Base-by-base conservation (phyloP, 257 asterid genomes). In the Lycium ferocissimum region DNA sequence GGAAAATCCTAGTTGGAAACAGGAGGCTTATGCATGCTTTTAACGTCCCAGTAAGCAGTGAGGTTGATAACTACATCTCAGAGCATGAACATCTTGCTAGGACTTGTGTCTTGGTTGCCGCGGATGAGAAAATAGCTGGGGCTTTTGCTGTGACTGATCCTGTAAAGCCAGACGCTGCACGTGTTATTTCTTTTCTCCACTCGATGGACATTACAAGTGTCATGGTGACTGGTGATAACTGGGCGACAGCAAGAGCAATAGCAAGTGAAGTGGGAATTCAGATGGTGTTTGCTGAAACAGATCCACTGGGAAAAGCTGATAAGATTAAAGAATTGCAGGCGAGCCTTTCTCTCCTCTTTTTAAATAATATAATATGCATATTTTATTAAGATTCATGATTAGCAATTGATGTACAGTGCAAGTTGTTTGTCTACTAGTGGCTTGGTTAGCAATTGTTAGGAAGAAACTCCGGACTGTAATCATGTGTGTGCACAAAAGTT, bases 191-290 rank as follows among this genome's bases (percentile, higher is more conserved):
- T 54, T 91, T 90, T 88, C 97, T 96, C 85, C 94, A 56, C 82
- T 88, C 94, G 9, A 94, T 96, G 99, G 86, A 85, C 78, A 91
- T 96, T 78, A 80, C 93, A n/a, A 93, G 97, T 86, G 98, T 94
- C 84, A 94, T 96, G 98, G 97, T 96, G 72, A 96, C 99, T 38
- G 99, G 99, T 70, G 99, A 96, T 91, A 96, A 96, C 93, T 96
- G 97, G 99, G 96, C 99, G 61, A 96, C 99, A 15, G 99, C 99
- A 59, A 89, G 81, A 82, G 97, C 98, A 62, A 91, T 96, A 85
- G 99, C 94, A 20, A 86, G 83, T 70, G 97, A 94, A 91, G 98
- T 94, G 67, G 99, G 99, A 69, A 96, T 96, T 83, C 85, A 88
- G 51, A 84, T 86, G 83, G 99, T 96, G 89, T 96, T 93, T 88